A percentile compares a stretch with the other conserved stretches of the same genome.
Conservation (phyloP, 73 alveolate genomes). For the Loxodes magnus region DNA sequence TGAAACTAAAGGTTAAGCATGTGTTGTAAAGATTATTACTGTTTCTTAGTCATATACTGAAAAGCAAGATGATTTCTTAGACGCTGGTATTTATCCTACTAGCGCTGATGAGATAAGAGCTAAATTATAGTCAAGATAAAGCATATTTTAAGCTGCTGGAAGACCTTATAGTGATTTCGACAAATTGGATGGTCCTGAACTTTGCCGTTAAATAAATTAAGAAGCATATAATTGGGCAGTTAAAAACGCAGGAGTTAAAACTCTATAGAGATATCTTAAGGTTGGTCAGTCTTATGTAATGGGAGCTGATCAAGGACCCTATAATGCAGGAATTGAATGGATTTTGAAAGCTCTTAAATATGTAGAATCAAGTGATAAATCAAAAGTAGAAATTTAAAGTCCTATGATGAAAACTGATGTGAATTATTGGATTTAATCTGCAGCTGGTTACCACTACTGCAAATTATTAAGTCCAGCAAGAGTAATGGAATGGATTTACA, state of each 20-base stretch:
- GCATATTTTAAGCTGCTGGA: constrained; percentile 8
- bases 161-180: constrained; percentile 14
- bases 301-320: constrained; percentile 25
- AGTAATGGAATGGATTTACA: constrained; percentile 59
- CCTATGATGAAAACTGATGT: no score
- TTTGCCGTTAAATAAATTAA: constrained; percentile 24
- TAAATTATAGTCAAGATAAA: constrained; percentile 17
- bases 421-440: constrained; percentile 6
- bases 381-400: background rate
- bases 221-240: constrained; percentile 11
- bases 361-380: no score
- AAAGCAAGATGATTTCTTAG: constrained; percentile 1
- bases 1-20: background rate
- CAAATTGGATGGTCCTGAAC: constrained; percentile 6
- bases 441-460: constrained; percentile 64
- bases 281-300: constrained; percentile 10
- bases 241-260: constrained; percentile 5
- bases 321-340: constrained; percentile 28
- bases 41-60: constrained; percentile 13
- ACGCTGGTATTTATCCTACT: constrained; percentile 20
- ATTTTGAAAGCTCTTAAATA: constrained; percentile 14
- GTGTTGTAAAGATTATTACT: constrained; percentile 2
- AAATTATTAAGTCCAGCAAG: constrained; percentile 52
- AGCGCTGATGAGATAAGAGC: constrained; percentile 26
- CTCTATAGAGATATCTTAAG: constrained; percentile 5